Base-by-base conservation (phyloP, 2,329 filamentous ascomycete species). In the Penicillium sp. region DNA sequence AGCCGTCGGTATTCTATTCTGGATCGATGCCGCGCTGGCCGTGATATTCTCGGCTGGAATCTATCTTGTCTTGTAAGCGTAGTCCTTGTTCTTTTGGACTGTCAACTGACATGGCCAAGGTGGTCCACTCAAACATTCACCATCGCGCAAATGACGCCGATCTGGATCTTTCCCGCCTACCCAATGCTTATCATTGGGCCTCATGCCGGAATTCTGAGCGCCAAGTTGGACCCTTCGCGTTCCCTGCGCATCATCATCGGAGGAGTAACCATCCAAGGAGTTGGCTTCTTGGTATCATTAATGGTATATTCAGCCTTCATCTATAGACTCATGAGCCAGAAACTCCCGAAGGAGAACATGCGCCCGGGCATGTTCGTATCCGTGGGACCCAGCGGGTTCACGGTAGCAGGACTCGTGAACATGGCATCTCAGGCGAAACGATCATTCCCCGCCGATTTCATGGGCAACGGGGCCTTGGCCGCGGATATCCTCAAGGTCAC, bases 161-260 rank as follows among this genome's bases (percentile, higher is more conserved):
- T 87, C 12, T 92, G 85, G 85, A 87, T 90, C 37, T 92, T 92
- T 49, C 86, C 85, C 0, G 85, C 83, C 0, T 93, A 93, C 48
- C 85, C 86, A 0, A 71, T 92, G 14, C 74, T 93, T 3, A 76
- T 92, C 6, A 78, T 83, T 14, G 85, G 82, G 0, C 82, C 85
- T 0, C 79, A 88, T 50, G 85, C 82, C 3, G 74, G 75, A 12
- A 78, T 73, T 5, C 58, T 81, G 9, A 70, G 73, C 14, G 56
- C 61, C 2, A 70, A 74, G 32, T 53, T 76, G 3, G 52, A 63
- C n/a, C 62, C 61, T 0, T 47, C 52, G 1, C 60, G 57, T 6
- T 69, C 73, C 1, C 63, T 80, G n/a, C 60, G 65, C 2, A 72
- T 81, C 41, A 74, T 81, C 20, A 61, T 81, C 26, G 75, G 75